These are phyloP conservation scores for Panellus pusillus DNA, from an alignment of 768 basidiomycete species.

Conservation along the genomic window DNA sequence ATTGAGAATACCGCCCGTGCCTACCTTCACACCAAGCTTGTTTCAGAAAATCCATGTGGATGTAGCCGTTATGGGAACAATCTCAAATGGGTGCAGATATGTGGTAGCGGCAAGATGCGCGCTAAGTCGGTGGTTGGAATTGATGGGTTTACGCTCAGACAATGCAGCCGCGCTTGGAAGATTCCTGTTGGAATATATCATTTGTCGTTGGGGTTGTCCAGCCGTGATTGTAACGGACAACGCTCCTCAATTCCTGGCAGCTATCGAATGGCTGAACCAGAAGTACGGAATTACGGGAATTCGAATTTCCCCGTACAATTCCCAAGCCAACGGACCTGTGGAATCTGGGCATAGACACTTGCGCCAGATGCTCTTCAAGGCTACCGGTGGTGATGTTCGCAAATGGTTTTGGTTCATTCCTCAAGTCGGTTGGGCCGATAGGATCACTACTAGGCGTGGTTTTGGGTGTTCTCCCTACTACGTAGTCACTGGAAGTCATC, in stretches of 20 bases:
- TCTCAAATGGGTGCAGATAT: too few species aligned
- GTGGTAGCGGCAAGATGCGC: too few species aligned
- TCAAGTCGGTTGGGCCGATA: constrained; percentile 1
- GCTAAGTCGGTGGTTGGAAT: neutral
- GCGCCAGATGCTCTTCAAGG: neutral
- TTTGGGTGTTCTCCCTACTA: constrained; percentile 5
- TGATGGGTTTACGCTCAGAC: neutral
- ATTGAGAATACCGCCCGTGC: neutral
- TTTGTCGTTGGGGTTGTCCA: neutral
- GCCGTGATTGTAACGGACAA: too few species aligned
- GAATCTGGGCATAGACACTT: neutral
- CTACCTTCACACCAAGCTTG: neutral
- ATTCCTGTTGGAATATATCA: neutral
- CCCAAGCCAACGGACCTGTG: constrained; percentile 2
- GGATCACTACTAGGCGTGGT: constrained; percentile 1
- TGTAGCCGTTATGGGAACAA: too few species aligned
- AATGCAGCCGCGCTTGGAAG: neutral
- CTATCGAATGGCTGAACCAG: too few species aligned
- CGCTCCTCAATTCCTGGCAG: too few species aligned
- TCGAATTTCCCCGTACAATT: neutral
- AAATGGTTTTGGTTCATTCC: constrained; percentile 14
- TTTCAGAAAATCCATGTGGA: too few species aligned
- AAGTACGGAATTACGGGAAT: too few species aligned
- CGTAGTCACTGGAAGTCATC: neutral
- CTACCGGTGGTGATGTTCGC: neutral